These are phyloP conservation scores for Schoenoplectus triqueter DNA, from an alignment of 202 grass and related monocot genomes.

Conservation along the genomic window DNA sequence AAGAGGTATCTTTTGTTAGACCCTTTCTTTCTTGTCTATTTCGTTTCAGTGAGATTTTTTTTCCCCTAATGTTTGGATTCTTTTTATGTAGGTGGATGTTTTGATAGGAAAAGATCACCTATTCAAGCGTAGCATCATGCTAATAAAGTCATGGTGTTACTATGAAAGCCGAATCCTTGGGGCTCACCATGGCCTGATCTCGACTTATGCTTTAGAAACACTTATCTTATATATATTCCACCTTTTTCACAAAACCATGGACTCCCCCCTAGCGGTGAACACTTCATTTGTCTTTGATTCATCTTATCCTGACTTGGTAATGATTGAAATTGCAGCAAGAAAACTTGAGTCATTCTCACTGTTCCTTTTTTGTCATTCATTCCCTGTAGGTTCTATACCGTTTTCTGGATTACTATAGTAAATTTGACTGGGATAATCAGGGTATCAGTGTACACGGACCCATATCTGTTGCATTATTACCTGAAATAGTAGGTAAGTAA, in stretches of 20 bases:
- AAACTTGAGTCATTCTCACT: slow-evolving; percentile 31
- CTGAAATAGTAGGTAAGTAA: slow-evolving; percentile 77
- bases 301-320: slow-evolving; percentile 13
- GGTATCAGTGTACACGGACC: slow-evolving; percentile 76
- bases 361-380: slow-evolving; percentile 31
- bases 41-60: slow-evolving; percentile 24
- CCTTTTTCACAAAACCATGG: slow-evolving; percentile 68
- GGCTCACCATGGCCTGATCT: slow-evolving; percentile 90
- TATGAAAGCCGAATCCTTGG: slow-evolving; percentile 98
- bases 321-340: slow-evolving; percentile 32
- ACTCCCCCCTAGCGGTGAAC: slow-evolving; percentile 83
- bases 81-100: slow-evolving; percentile 66
- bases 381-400: slow-evolving; percentile 77
- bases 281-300: slow-evolving; percentile 21
- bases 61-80: slow-evolving; percentile 19
- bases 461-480: slow-evolving; percentile 72
- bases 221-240: slow-evolving; percentile 83
- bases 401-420: slow-evolving; percentile 91
- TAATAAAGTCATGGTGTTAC: slow-evolving; percentile 97
- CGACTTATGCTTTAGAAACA: slow-evolving; percentile 94
- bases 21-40: neutral
- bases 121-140: slow-evolving; percentile 93
- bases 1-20: slow-evolving; percentile 54
- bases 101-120: slow-evolving; percentile 69
- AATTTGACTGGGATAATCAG: slow-evolving; percentile 89